Percentiles rank a stretch among this genome's conserved stretches.
Evolutionary conservation across 805 yeast genomes (phyloP).

Genomic region (Spencermartinsiella europaea): DNA sequence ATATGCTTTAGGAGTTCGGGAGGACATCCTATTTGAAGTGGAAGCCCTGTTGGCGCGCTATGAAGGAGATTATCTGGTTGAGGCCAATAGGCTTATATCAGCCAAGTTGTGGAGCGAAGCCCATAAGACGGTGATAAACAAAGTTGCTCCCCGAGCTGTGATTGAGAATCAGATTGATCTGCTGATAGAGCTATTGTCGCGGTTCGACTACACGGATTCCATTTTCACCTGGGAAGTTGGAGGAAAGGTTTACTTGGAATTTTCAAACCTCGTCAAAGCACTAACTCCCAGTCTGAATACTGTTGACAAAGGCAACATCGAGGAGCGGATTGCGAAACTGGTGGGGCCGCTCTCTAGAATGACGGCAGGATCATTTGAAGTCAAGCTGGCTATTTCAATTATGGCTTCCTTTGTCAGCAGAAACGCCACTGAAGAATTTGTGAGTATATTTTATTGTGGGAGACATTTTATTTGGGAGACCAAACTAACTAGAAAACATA

Average conservation of each 20-base stretch:
- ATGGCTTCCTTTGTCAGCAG: slow-evolving; percentile 28
- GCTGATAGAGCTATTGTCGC: slow-evolving; percentile 22
- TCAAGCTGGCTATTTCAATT: slow-evolving; percentile 24
- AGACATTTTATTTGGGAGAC: slow-evolving; percentile 17
- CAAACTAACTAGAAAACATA: slow-evolving; percentile 11
- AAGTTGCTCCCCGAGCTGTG: slow-evolving; percentile 71
- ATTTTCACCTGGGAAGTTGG: slow-evolving; percentile 30
- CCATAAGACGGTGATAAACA: slow-evolving; percentile 47
- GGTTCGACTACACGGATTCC: slow-evolving; percentile 19
- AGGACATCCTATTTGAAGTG: slow-evolving; percentile 45
- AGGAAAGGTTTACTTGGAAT: slow-evolving; percentile 35
- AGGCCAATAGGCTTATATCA: slow-evolving; percentile 53
- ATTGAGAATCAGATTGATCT: slow-evolving; percentile 38
- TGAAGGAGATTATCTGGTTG: slow-evolving; percentile 49
- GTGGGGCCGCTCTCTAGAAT: slow-evolving; percentile 10
- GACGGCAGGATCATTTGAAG: slow-evolving; percentile 10
- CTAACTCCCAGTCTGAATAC: background rate
- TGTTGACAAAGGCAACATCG: background rate
- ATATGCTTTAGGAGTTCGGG: slow-evolving; percentile 44
- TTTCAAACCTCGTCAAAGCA: slow-evolving; percentile 14
- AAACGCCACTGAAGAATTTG: slow-evolving; percentile 2
- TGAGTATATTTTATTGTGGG: slow-evolving; percentile 3
- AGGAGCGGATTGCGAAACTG: background rate
- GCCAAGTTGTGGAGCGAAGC: slow-evolving; percentile 63
- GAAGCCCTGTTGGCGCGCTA: slow-evolving; percentile 53